Evolutionary conservation across 768 basidiomycete species (phyloP).

Genomic region (Termitomyces bulborhizus): DNA sequence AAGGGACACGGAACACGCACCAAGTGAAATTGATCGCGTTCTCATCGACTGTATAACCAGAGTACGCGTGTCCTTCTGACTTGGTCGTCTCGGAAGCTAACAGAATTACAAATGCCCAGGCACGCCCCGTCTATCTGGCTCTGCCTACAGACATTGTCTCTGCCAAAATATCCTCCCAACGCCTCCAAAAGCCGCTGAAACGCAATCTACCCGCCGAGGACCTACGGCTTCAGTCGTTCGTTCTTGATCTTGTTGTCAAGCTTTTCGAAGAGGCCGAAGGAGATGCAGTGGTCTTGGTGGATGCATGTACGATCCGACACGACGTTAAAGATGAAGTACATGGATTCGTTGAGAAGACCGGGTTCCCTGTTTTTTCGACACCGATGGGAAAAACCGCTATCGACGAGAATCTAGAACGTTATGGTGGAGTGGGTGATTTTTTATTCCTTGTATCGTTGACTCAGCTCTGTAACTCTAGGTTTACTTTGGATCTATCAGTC

Average conservation of each 20-base stretch:
- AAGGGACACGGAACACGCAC: slow-evolving; percentile 45
- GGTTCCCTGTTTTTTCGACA: slow-evolving; percentile 66
- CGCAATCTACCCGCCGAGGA: slow-evolving; percentile 48
- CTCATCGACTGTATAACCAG: slow-evolving; percentile 60
- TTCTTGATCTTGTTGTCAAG: slow-evolving; percentile 65
- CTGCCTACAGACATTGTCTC: slow-evolving; percentile 81
- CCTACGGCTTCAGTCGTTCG: slow-evolving; percentile 53
- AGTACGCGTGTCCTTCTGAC: slow-evolving; percentile 23
- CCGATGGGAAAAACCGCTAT: slow-evolving; percentile 81
- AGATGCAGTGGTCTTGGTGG: slow-evolving; percentile 71
- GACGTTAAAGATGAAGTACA: slow-evolving; percentile 55
- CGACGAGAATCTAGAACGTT: slow-evolving; percentile 61
- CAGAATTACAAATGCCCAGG: slow-evolving; percentile 28
- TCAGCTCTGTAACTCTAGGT: slow-evolving; percentile 34
- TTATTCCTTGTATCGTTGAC: not conserved
- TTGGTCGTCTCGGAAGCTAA: not conserved
- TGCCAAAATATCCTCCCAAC: slow-evolving; percentile 56
- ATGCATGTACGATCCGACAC: slow-evolving; percentile 76
- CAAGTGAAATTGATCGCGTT: slow-evolving; percentile 70
- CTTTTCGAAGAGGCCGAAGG: slow-evolving; percentile 58
- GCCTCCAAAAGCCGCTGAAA: slow-evolving; percentile 54
- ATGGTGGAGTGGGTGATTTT: slow-evolving; percentile 62
- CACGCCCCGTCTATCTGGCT: slow-evolving; percentile 81
- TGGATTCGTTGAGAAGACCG: slow-evolving; percentile 59
- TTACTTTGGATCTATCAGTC: slow-evolving; percentile 67